Base-by-base conservation (phyloP, 306 rosid genomes). In the Lathyrus sativus region DNA sequence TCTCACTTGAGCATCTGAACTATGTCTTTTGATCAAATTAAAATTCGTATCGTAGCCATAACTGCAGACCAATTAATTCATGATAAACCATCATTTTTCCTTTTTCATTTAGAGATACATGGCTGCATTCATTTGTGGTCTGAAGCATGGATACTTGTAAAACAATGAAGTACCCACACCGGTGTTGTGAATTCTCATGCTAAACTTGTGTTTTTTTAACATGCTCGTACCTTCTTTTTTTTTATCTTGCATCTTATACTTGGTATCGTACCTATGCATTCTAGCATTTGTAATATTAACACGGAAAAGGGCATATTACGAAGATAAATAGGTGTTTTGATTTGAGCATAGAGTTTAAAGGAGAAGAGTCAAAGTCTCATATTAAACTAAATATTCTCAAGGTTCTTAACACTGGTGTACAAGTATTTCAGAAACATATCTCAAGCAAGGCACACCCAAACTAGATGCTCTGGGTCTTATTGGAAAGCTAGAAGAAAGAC, bases 1-100 rank as follows among this genome's bases (percentile, higher is more conserved):
- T 66, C 41, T 19, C 54, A 39, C 28, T 50, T 44, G 33, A 46
- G 66, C 43, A 67, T 33, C 22, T 53, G 62, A 78, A 18, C 35
- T 13, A 44, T 11, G 46, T 58, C 65, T 65, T 54, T 72, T 43
- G 22, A 55, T 45, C 37, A 44, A 56, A 64, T 38, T 29, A 11
- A 35, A 65, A 15, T 22, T 74, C 14, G 39, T 44, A 62, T 15
- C 29, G 28, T 54, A 37, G 33, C 49, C 72, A 72, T 55, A 53
- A 24, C 39, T 14, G 4, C 17, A 49, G 10, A 15, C 38, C 44
- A n/a, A 4, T 31, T 42, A 26, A 14, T 50, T 72, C 54, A 53
- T 0, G 33, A 11, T 19, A 53, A 53, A 53, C 19, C 57, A 51
- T 22, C n/a, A 53, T 5, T 19, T 53, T 53, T 2, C 58, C 58